Conservation (phyloP, 306 rosid species). For the Fragaria vesca region DNA sequence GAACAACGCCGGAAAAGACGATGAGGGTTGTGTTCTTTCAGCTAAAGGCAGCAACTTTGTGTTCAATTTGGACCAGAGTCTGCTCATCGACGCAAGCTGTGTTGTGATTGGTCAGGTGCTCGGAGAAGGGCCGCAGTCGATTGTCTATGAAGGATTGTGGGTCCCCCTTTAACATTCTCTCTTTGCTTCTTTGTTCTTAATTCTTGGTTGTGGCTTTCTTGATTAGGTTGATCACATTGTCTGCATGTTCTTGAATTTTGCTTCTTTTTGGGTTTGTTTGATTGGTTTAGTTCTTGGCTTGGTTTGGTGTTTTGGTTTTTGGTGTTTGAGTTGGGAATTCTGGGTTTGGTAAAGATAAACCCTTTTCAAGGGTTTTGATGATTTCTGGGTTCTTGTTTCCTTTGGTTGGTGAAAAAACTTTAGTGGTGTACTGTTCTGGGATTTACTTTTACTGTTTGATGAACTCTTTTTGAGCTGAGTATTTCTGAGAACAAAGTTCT, state of each 20-base stretch:
- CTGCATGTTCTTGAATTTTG: constrained; percentile 24
- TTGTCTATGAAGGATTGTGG: constrained; percentile 53
- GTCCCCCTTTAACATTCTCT: constrained; percentile 10
- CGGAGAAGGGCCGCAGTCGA: constrained; percentile 39
- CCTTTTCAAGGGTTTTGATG: constrained; percentile 16
- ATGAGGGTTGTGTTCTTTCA: background rate
- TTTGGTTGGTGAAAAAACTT: background rate
- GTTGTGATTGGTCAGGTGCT: constrained; percentile 30
- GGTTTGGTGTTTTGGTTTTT: background rate
- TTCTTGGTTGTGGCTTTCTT: constrained; percentile 5
- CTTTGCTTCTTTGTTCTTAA: background rate
- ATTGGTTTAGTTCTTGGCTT: background rate
- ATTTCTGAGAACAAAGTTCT: background rate
- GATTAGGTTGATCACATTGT: constrained; percentile 29
- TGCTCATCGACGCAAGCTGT: constrained; percentile 29
- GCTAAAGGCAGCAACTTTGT: constrained; percentile 21
- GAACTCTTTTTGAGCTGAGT: background rate
- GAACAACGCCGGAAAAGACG: background rate
- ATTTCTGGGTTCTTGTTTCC: background rate
- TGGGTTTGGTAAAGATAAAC: constrained; percentile 12
- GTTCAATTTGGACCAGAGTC: constrained; percentile 38
- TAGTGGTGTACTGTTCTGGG: background rate
- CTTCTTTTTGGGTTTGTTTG: background rate
- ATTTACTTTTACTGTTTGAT: constrained; percentile 7
- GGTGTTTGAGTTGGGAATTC: constrained; percentile 1